Percentiles rank a stretch among this genome's conserved stretches.
phyloP scores from a whole-genome alignment of 306 rosid species.

The Coriaria nepalensis region DNA sequence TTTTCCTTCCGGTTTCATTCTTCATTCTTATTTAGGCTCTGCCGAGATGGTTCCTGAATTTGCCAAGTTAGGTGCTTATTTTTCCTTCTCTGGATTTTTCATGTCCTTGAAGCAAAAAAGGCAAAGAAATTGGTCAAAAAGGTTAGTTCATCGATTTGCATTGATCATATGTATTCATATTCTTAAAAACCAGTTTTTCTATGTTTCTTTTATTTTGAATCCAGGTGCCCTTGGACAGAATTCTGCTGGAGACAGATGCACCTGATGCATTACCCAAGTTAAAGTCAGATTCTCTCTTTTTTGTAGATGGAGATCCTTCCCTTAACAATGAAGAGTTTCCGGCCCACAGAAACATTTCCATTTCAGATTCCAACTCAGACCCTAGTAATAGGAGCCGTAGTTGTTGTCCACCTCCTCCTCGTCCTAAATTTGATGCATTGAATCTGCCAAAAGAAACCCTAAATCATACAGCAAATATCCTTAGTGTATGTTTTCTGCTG shows the following conservation, averaged over 20 bases:
- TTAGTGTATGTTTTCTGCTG: constrained; percentile 20
- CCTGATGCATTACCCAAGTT: constrained; percentile 72
- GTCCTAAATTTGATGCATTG: constrained; percentile 17
- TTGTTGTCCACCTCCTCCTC: constrained; percentile 10
- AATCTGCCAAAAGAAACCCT: constrained; percentile 45
- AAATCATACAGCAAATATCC: constrained; percentile 76
- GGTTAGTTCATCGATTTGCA: constrained; percentile 22
- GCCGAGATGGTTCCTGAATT: constrained; percentile 91
- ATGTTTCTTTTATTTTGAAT: constrained; percentile 10
- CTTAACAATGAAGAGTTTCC: constrained; percentile 19
- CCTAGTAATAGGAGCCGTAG: no score
- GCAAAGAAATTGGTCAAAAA: constrained; percentile 74
- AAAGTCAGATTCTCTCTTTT: constrained; percentile 30
- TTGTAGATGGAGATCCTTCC: constrained; percentile 56
- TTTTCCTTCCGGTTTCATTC: constrained; percentile 82
- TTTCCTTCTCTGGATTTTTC: constrained; percentile 83
- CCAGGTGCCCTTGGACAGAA: constrained; percentile 65
- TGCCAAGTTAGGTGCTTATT: constrained; percentile 68
- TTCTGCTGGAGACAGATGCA: constrained; percentile 93
- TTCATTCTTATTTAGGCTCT: constrained; percentile 84
- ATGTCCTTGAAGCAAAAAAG: constrained; percentile 54
- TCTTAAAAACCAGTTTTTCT: constrained; percentile 7
- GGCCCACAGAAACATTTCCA: constrained; percentile 10
- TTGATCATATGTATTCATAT: not conserved
- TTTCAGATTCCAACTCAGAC: constrained; percentile 1